Evolutionary conservation across 495 filamentous ascomycete genomes (phyloP), one percentile per base, ranked within the genome.

Genomic region (Penicillium salamii): DNA sequence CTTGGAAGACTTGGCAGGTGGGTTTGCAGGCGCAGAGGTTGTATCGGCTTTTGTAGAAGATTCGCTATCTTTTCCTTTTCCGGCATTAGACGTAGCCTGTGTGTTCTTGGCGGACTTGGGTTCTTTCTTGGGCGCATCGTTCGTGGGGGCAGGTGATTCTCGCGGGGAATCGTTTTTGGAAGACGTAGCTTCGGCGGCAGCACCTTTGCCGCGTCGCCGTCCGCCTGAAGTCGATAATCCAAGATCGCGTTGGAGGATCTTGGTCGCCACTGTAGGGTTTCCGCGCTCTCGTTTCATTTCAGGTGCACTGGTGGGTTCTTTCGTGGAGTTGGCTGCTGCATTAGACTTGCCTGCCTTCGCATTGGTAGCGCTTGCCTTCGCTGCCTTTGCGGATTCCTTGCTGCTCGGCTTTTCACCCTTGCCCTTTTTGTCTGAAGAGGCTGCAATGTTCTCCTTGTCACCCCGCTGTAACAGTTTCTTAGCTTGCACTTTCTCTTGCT

Each of bases 161-260:
- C 49, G 58, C 2, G 61, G 46, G 37, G 41, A 44, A 23, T 63
- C 67, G 32, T 41, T 53, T 48, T 67, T 72, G 1, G 57, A 36
- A 7, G 64, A 59, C 24, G 65, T 67, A 33, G 54, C 52, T n/a
- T 67, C 69, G 12, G 63, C 53, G 17, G 70, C 34, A 39, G 59
- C 47, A 18, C 53, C 66, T 42, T 69, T 70, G 14, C 68, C 70
- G 3, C 74, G 71, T 53, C 76, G 70, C 33, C 78, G 74, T 35
- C 74, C 66, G 37, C 68, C 63, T 44, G 80, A 78, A 5, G 81
- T 78, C 36, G 82, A 81, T n/a, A 97, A 77, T 14, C 92, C 93
- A 14, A 96, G 74, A 66, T 97, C 93, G 13, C 91, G 84, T 57
- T 96, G 90, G 18, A 97, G 68, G 50, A 97, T 96, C 37, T 85